Evolutionary conservation across 2,329 filamentous ascomycete genomes (phyloP), one percentile per base, ranked within the genome.

Genomic region (Colletotrichum viniferum): DNA sequence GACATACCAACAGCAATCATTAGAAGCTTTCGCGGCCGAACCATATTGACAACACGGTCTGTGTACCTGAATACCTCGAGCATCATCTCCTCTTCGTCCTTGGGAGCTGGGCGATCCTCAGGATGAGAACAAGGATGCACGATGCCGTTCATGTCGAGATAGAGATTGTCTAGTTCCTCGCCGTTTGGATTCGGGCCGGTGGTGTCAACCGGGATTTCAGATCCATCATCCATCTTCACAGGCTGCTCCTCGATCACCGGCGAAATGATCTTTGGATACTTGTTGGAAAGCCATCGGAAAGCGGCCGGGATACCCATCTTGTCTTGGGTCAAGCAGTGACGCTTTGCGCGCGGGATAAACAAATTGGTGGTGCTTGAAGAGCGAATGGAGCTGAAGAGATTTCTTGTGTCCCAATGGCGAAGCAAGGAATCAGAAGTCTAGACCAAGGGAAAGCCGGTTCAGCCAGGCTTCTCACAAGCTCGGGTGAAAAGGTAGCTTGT

Each of bases 51-150:
- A 28, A 99, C 96, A 76, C 97, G 94, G 83, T 99, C 96, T n/a
- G 97, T 99, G 85, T 99, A 99, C 82, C 94, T 95, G 89, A 99
- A 99, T 77, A 99, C 93, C 82, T 97, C 97, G 80, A 98, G 84
- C 97, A 99, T 99, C 97, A 99, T 99, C 86, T 98, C 97, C 84
- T 98, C 95, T 87, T 99, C 97, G 76, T 97, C 96, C 81, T 94
- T 94, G 13, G 97, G 97, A 5, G 97, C 92, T 3, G 97, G 96
- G 77, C 92, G 92, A 81, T 98, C 96, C 84, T 99, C 97, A 1
- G 97, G 97, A 86, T 99, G 97, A 62, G 96, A 98, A 87, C 97
- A 99, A 36, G 97, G 97, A 88, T 99, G 97, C 48, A 99, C 97
- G 79, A 99, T 99, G 83, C 97, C 97, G 85, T 99, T 99, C 96